Evolutionary conservation across 208 protist species (phyloP).

Genomic region (Acanthamoeba castellanii): DNA sequence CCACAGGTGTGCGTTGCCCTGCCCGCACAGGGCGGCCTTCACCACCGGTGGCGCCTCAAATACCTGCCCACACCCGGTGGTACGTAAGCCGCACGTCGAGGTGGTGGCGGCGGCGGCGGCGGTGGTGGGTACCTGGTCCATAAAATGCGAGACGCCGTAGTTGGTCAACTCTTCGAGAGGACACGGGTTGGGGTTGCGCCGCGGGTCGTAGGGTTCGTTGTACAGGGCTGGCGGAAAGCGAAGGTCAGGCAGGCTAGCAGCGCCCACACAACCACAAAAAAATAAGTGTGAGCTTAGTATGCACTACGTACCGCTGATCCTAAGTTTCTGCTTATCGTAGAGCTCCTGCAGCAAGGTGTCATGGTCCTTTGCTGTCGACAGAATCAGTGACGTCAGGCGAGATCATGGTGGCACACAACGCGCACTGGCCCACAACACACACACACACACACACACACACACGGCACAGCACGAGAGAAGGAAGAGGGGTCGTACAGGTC

Average conservation of each 20-base stretch:
- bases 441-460: background rate
- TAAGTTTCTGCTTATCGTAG: conserved; percentile 67
- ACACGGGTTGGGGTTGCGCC: background rate
- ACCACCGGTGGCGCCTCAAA: conserved; percentile 64
- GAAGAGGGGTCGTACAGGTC: background rate
- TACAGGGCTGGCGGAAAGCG: background rate
- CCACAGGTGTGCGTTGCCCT: background rate
- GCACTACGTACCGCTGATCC: background rate
- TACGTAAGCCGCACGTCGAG: background rate
- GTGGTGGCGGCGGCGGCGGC: too few species aligned
- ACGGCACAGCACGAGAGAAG: too few species aligned
- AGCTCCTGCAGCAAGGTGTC: conserved; percentile 42
- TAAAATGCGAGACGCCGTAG: background rate
- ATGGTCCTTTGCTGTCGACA: conserved; percentile 29
- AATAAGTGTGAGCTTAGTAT: background rate
- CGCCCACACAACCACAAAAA: background rate
- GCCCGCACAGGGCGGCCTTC: conserved; percentile 26
- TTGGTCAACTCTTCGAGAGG: background rate
- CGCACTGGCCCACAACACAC: too few species aligned
- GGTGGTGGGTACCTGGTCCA: background rate
- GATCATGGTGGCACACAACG: background rate
- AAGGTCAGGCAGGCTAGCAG: background rate
- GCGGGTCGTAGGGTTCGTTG: conserved; percentile 48
- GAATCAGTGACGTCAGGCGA: background rate
- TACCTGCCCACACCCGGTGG: background rate